Base-by-base conservation (phyloP, 164 flowering plant genomes). In the grape (Vitis vinifera) region DNA sequence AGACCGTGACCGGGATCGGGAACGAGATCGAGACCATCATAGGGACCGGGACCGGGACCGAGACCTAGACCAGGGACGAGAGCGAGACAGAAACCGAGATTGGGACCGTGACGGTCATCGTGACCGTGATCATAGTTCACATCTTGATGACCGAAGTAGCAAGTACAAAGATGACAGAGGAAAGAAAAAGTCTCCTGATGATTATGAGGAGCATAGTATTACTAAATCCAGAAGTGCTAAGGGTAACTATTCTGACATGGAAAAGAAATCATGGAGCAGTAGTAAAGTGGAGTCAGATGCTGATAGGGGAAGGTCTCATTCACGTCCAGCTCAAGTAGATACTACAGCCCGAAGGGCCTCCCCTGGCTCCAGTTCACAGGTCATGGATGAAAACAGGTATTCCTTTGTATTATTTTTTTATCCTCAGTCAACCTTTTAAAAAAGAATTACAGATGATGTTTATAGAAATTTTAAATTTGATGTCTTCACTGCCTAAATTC, bases 141-240 rank as follows among this genome's bases (percentile, higher is more conserved):
- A 69, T 65, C 29, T 48, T 70, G 79, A 75, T 63, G 79, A 76
- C 17, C 71, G 59, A 12, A 68, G 58, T 62, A 14, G 31, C 37
- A 71, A 64, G 66, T 62, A 73, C 66, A 75, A 65, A 65, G 79
- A 81, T 47, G 71, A 69, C 62, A 60, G 70, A 65, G 78, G 73
- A 68, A 78, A 65, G 79, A 81, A 68, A 69, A 73, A 78, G 29
- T 78, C 79, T 52, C 76, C 77, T 8, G 79, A 78, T 73, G 79
- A 75, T 55, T 66, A 15, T 31, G 79, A 70, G 75, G 79, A 76
- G 30, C 67, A 2, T 59, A 48, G 1, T 73, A 78, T 71, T 71
- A 19, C 29, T 62, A 75, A 68, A 58, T 63, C 75, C 13, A 73
- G 74, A 66, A 60, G 29, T 66, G 13, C 44, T 16, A 80, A 70